Base-by-base conservation (phyloP, 2,329 filamentous ascomycete genomes). In the Fusarium annulatum region DNA sequence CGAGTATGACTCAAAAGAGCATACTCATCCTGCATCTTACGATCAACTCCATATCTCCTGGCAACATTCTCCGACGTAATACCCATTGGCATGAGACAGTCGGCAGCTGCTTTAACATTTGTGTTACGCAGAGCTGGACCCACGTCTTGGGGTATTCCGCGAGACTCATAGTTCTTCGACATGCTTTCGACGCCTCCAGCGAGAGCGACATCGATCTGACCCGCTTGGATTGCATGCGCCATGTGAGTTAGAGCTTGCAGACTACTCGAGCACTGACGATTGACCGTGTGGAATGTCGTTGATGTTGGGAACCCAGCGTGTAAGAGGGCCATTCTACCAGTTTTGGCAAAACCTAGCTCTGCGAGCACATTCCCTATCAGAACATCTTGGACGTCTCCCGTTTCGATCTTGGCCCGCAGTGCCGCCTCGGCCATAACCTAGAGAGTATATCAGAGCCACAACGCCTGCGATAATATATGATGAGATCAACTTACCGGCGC, bases 11-110 rank as follows among this genome's bases (percentile, higher is more conserved):
- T 93, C 72, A 89, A 84, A 2, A 90, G 91, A 0, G 95, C 94
- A 73, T 97, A 95, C 2, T 87, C 91, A 79, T 98, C 95, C 83
- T 97, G 94, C 73, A 95, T 94, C 5, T 85, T 86, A 12, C 95
- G 85, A 18, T 83, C 87, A 28, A 98, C 89, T 14, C 89, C 88
- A 79, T 97, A 96, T 48, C 94, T 85, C 76, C 85, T 84, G 0
- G 95, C 94, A 0, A 98, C 94, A 78, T 97, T 97, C 86, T 97
- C 95, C 9, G 90, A 92, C n/a, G 95, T 97, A 63, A 95, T 84
- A 0, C 95, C 95, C 95, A 98, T 98, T 74, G 91, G 90, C 95
- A 97, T 96, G 79, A 97, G 90, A 80, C 95, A 97, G 80, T 97
- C 95, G 41, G 88, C 85, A 5, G 93, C 93, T 68, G 96, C 91